Evolutionary conservation across 306 rosid genomes (phyloP).

Genomic region (Erythrophleum fordii): DNA sequence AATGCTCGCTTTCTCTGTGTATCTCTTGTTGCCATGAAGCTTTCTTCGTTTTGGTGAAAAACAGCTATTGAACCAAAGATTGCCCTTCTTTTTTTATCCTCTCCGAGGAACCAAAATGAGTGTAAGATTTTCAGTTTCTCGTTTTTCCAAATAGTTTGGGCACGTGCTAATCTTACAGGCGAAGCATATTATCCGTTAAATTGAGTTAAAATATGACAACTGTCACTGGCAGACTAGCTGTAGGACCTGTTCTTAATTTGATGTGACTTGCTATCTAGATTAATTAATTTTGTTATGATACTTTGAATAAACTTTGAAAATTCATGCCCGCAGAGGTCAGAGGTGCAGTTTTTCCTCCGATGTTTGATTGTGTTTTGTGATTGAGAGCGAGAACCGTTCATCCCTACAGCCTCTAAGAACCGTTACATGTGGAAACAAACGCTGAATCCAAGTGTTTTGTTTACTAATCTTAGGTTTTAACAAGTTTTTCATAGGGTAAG

Average conservation of each 20-base stretch:
- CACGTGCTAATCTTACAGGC: slow-evolving; percentile 36
- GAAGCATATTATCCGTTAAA: slow-evolving; percentile 28
- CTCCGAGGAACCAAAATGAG: slow-evolving; percentile 35
- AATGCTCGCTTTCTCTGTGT: slow-evolving; percentile 10
- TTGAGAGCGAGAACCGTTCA: slow-evolving; percentile 49
- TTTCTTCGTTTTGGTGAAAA: slow-evolving; percentile 38
- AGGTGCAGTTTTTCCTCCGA: slow-evolving; percentile 32
- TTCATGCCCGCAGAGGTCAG: slow-evolving; percentile 16
- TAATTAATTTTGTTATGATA: slow-evolving; percentile 12
- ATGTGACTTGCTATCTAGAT: background rate
- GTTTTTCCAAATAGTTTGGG: slow-evolving; percentile 39
- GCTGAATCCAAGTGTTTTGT: slow-evolving; percentile 41
- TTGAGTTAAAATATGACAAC: slow-evolving; percentile 34
- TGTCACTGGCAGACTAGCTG: slow-evolving; percentile 40
- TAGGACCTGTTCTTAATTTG: slow-evolving; percentile 33
- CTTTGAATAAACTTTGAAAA: slow-evolving; percentile 24
- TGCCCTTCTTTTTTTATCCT: slow-evolving; percentile 35
- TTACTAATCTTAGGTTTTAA: slow-evolving; percentile 40
- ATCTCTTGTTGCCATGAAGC: background rate
- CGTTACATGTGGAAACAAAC: slow-evolving; percentile 43
- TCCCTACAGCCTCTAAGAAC: slow-evolving; percentile 61
- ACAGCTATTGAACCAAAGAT: slow-evolving; percentile 42
- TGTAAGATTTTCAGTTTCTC: slow-evolving; percentile 33
- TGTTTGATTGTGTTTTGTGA: slow-evolving; percentile 40
- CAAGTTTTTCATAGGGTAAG: slow-evolving; percentile 17